Percentiles rank a stretch among this genome's conserved stretches.
These are phyloP conservation scores for Boeremia lycopersici DNA, from an alignment of 2,329 filamentous ascomycete genomes.

Conservation along the genomic window DNA sequence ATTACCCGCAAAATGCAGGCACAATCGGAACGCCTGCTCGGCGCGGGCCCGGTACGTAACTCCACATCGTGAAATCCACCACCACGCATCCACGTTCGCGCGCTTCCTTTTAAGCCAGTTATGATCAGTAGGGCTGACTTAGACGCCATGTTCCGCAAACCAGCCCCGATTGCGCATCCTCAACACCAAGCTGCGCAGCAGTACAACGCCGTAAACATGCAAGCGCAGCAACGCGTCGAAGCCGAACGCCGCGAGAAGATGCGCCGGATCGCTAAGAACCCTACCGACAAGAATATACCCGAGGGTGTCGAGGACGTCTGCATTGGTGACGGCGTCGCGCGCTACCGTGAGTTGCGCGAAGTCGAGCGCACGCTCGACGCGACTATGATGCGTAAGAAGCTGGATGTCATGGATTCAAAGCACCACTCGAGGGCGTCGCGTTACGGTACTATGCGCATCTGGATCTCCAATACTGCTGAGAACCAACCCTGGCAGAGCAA, in stretches of 20 bases:
- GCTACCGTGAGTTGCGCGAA: conserved; percentile 84
- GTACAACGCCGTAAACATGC: conserved; percentile 45
- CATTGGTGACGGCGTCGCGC: conserved; percentile 78
- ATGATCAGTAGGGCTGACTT: conserved; percentile 58
- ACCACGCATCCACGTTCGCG: conserved; percentile 3
- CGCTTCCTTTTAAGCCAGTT: conserved; percentile 13
- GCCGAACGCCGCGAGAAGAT: conserved; percentile 67
- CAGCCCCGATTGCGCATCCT: conserved; percentile 52
- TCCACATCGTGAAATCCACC: conserved; percentile 20
- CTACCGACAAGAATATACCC: conserved; percentile 92
- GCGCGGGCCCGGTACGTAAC: conserved; percentile 52
- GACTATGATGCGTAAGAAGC: conserved; percentile 88
- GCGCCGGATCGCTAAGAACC: conserved; percentile 83
- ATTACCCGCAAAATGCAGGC: conserved; percentile 28
- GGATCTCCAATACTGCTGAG: conserved; percentile 93
- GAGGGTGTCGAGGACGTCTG: conserved; percentile 82
- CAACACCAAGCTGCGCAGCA: conserved; percentile 60
- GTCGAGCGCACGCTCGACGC: conserved; percentile 88
- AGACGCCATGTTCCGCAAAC: conserved; percentile 52
- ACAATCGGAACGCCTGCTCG: conserved; percentile 42
- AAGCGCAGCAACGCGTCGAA: conserved; percentile 53
- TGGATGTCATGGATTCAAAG: conserved; percentile 85
- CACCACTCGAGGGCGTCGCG: conserved; percentile 77
- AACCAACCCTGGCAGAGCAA: conserved; percentile 90
- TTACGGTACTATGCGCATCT: conserved; percentile 85